phyloP scores from a whole-genome alignment of 2,329 filamentous ascomycete genomes.

The Aspergillus piperis region DNA sequence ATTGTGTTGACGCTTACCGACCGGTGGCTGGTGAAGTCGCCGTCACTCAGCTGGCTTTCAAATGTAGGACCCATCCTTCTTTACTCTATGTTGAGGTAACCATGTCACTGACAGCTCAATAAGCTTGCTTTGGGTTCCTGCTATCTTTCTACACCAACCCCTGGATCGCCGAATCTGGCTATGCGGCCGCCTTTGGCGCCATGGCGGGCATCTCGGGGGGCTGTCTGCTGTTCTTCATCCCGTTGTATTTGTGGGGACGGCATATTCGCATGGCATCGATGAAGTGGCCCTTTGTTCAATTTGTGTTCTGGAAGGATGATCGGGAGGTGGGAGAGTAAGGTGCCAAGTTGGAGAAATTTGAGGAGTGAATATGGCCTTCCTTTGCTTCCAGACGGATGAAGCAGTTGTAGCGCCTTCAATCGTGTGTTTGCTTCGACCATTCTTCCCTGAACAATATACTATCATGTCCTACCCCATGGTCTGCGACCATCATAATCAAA shows the following conservation, averaged over 20 bases:
- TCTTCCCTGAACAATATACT: no score
- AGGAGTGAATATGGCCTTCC: not conserved
- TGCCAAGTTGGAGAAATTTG: no score
- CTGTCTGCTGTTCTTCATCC: constrained; percentile 50
- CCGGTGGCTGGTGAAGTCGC: constrained; percentile 60
- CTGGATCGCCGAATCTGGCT: constrained; percentile 55
- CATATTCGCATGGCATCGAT: constrained; percentile 50
- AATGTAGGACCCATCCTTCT: constrained; percentile 34
- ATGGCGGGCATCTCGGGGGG: constrained; percentile 58
- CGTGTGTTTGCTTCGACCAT: no score
- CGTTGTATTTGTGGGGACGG: constrained; percentile 55
- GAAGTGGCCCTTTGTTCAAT: constrained; percentile 51
- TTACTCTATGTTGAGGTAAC: not conserved
- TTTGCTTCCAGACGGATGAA: no score
- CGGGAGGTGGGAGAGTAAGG: constrained; percentile 56
- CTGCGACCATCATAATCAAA: no score
- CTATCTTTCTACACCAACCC: constrained; percentile 63
- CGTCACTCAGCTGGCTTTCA: constrained; percentile 57
- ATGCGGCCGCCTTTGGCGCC: constrained; percentile 55
- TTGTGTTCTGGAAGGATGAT: constrained; percentile 55
- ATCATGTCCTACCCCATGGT: no score
- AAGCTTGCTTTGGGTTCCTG: constrained; percentile 57
- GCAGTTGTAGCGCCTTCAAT: no score
- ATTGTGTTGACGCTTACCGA: constrained; percentile 60
- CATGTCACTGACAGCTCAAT: not conserved